Evolutionary conservation across 2,329 filamentous ascomycete genomes (phyloP), one percentile per base, ranked within the genome.

Genomic region (Lecanoromycetidae sp.): DNA sequence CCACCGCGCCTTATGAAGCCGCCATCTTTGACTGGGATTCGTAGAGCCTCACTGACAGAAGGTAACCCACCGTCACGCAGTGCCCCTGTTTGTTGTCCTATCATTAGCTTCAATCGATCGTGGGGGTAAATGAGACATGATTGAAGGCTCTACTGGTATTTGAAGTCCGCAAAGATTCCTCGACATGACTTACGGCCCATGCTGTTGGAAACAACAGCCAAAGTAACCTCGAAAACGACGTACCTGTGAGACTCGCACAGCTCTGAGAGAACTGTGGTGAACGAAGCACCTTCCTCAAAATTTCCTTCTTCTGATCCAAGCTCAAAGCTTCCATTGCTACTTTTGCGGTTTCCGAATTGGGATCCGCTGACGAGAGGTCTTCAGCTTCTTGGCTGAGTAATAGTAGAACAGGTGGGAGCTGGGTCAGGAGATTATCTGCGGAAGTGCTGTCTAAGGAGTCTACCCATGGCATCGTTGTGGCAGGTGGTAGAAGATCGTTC

Each of bases 191-290:
- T n/a, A n/a, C n/a, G n/a, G n/a, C n/a, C n/a, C n/a, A n/a, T n/a
- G n/a, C n/a, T n/a, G n/a, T n/a, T n/a, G n/a, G n/a, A n/a, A n/a
- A n/a, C n/a, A n/a, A n/a, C n/a, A n/a, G n/a, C n/a, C n/a, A n/a
- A n/a, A n/a, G n/a, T n/a, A n/a, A n/a, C n/a, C n/a, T n/a, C n/a
- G n/a, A n/a, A n/a, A n/a, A n/a, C n/a, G n/a, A n/a, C n/a, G n/a
- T n/a, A n/a, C n/a, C n/a, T 0, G 87, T 94, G 56, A 98, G 68
- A 60, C 84, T 91, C 0, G 79, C 77, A 32, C 95, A 67, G 55
- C 86, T 90, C 63, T 96, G 91, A 51, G 79, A 77, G 59, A 98
- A 87, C 60, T 98, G 91, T 15, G 91, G 90, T 55, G 85, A 93
- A 54, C 85, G 78, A 12, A 96, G 68, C 6, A 96, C 87, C 60